A percentile compares a stretch with the other conserved stretches of the same genome.
Conservation (phyloP, 2,329 filamentous ascomycete species). For the Emergomyces orientalis region DNA sequence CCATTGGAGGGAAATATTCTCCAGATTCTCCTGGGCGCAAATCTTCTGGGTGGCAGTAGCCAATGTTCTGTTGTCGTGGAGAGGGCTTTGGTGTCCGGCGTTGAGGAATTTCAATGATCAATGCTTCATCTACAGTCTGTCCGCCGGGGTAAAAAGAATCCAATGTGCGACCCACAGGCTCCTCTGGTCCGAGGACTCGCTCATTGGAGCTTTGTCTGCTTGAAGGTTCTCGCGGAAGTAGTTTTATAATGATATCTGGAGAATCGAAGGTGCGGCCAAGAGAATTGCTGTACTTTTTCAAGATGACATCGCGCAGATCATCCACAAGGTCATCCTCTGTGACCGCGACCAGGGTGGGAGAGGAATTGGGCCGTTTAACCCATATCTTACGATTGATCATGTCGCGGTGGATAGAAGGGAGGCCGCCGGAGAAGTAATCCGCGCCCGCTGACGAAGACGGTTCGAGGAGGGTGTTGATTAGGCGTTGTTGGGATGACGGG, state of each 20-base stretch:
- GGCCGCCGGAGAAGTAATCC: conserved; percentile 18
- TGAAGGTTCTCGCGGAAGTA: conserved; percentile 56
- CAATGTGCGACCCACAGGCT: conserved; percentile 66
- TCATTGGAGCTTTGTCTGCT: conserved; percentile 45
- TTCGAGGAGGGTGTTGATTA: conserved; percentile 30
- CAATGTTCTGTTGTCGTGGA: conserved; percentile 45
- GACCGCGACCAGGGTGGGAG: conserved; percentile 77
- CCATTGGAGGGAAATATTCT: conserved; percentile 76
- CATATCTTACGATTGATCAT: conserved; percentile 65
- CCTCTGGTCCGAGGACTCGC: conserved; percentile 72
- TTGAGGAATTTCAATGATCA: conserved; percentile 77
- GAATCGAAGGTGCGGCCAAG: conserved; percentile 81
- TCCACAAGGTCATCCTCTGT: conserved; percentile 86
- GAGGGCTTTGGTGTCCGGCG: conserved; percentile 72
- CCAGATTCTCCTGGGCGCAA: conserved; percentile 57
- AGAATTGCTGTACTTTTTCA: conserved; percentile 89
- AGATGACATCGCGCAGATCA: conserved; percentile 83
- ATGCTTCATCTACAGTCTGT: conserved; percentile 77
- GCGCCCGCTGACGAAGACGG: conserved; percentile 19
- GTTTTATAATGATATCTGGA: conserved; percentile 74
- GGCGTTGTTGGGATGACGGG: conserved; percentile 30
- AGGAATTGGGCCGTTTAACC: conserved; percentile 80
- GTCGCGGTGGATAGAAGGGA: conserved; percentile 19
- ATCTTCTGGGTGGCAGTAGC: conserved; percentile 50
- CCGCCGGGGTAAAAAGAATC: conserved; percentile 79